Evolutionary conservation across 2,329 filamentous ascomycete genomes (phyloP).

Genomic region (Arthrobotrys iridis): DNA sequence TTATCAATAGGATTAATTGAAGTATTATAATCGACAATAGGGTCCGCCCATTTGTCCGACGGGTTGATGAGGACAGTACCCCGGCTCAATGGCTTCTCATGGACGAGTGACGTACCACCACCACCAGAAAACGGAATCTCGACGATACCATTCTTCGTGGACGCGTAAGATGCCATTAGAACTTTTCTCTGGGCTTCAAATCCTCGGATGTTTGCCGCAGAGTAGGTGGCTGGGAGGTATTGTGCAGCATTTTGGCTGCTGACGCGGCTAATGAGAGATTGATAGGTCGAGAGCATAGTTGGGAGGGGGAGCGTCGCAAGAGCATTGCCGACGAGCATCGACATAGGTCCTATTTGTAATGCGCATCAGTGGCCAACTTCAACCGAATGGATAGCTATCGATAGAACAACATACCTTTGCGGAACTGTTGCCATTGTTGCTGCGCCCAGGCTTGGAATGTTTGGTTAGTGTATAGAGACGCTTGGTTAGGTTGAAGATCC

Average conservation of each 20-base stretch:
- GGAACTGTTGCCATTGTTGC: conserved; percentile 44
- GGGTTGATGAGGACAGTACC: conserved; percentile 62
- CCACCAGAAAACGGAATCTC: conserved; percentile 57
- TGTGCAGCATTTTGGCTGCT: conserved; percentile 59
- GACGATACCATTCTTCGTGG: conserved; percentile 57
- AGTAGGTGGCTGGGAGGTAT: conserved; percentile 60
- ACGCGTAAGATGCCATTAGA: conserved; percentile 59
- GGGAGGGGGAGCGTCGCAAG: conserved; percentile 62
- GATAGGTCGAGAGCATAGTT: conserved; percentile 57
- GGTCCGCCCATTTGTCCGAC: conserved; percentile 60
- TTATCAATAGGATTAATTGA: conserved; percentile 62
- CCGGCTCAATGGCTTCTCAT: conserved; percentile 62
- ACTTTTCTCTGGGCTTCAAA: conserved; percentile 61
- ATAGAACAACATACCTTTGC: conserved; percentile 31
- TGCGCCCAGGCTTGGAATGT: conserved; percentile 48
- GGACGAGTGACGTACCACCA: conserved; percentile 57
- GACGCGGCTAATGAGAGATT: conserved; percentile 33
- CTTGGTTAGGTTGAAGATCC: conserved; percentile 47
- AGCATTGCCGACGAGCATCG: conserved; percentile 60
- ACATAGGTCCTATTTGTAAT: conserved; percentile 59
- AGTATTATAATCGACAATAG: conserved; percentile 62
- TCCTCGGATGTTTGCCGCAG: conserved; percentile 61
- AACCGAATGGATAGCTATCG: not conserved
- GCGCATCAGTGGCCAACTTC: not conserved
- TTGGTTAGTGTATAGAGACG: conserved; percentile 28